Conservation (phyloP, 306 rosid species). For the Pachyrhizus erosus region DNA sequence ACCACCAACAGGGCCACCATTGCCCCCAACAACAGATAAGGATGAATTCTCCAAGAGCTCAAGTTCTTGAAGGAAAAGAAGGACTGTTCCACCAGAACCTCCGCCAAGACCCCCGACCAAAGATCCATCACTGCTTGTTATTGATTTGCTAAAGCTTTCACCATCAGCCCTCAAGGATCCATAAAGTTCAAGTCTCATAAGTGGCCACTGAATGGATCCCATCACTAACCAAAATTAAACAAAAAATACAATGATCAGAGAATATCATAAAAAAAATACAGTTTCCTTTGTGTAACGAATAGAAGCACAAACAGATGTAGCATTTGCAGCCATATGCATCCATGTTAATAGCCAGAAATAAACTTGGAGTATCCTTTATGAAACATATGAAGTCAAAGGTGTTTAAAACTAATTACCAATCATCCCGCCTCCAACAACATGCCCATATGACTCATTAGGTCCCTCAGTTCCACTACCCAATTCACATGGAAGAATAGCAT, state of each 20-base stretch:
- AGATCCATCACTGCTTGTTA: constrained; percentile 63
- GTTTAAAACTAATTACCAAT: constrained; percentile 66
- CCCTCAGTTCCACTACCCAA: constrained; percentile 97
- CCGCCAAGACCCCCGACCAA: constrained; percentile 93
- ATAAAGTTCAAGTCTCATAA: constrained; percentile 71
- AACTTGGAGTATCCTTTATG: constrained; percentile 22
- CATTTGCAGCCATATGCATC: constrained; percentile 30
- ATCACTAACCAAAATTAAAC: constrained; percentile 66
- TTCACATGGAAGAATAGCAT: constrained; percentile 94
- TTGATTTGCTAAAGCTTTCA: constrained; percentile 73
- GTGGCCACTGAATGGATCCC: constrained; percentile 98
- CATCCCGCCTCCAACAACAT: constrained; percentile 94
- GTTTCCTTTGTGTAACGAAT: constrained; percentile 28
- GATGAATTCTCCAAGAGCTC: constrained; percentile 73
- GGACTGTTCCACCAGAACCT: constrained; percentile 97
- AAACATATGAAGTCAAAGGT: constrained; percentile 21
- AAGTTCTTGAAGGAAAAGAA: constrained; percentile 95
- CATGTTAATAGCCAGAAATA: constrained; percentile 31
- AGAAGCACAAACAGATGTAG: constrained; percentile 32
- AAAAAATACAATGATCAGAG: constrained; percentile 36
- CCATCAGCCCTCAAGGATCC: constrained; percentile 93
- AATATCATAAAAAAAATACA: constrained; percentile 22
- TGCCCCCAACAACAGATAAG: constrained; percentile 84
- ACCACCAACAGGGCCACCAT: constrained; percentile 89
- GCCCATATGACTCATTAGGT: constrained; percentile 68